Evolutionary conservation across 2,329 filamentous ascomycete species (phyloP).

Genomic region (Celoporthe dispersa): DNA sequence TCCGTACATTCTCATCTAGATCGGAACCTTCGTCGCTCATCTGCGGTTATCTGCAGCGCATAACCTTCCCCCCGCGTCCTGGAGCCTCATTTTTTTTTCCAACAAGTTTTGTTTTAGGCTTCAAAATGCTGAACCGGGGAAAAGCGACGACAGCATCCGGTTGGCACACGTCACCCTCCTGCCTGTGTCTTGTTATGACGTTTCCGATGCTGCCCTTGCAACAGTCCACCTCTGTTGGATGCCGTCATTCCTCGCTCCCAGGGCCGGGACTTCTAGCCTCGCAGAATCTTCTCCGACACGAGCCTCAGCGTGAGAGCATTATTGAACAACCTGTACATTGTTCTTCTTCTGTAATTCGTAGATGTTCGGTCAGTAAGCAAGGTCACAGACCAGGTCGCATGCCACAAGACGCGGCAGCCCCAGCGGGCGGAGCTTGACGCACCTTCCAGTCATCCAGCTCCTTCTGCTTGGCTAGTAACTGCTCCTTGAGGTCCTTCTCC

Average conservation of each 20-base stretch:
- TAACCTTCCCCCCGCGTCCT: constrained; percentile 25
- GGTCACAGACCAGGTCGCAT: constrained; percentile 16
- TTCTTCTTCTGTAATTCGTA: constrained; percentile 73
- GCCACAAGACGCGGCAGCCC: constrained; percentile 10
- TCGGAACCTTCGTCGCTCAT: constrained; percentile 35
- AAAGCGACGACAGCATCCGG: not conserved
- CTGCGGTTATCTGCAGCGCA: constrained; percentile 29
- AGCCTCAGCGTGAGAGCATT: not conserved
- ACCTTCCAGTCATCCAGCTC: constrained; percentile 99
- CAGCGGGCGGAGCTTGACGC: constrained; percentile 38
- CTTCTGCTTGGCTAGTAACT: constrained; percentile 92
- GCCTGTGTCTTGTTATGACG: not conserved
- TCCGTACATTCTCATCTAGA: constrained; percentile 19
- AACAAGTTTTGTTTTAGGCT: not conserved
- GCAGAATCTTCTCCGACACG: not conserved
- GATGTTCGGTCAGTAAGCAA: constrained; percentile 1
- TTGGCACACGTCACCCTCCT: constrained; percentile 12
- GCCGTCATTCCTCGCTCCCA: not conserved
- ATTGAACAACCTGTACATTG: constrained; percentile 84
- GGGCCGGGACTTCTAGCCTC: not conserved
- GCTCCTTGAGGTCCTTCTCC: constrained; percentile 90
- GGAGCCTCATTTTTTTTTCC: constrained; percentile 25
- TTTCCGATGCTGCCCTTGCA: not conserved
- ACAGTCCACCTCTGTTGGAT: not conserved
- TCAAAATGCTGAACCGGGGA: not conserved